These are phyloP conservation scores for Lipomyces lipofer DNA, from an alignment of 805 yeast genomes.

Conservation along the genomic window DNA sequence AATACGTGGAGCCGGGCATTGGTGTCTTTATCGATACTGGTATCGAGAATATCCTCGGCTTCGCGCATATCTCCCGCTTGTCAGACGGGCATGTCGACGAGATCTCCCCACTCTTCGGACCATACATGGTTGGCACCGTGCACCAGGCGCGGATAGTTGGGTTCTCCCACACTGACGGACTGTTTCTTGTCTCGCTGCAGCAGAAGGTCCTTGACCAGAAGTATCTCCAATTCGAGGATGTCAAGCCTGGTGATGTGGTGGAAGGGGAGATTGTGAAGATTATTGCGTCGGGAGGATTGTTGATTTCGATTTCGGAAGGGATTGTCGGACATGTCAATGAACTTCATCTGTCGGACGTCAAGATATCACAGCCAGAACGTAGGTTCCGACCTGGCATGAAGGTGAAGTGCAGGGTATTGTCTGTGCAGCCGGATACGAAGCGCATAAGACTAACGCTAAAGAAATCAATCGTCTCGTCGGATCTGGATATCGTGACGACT, in stretches of 20 bases:
- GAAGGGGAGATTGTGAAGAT: constrained; percentile 55
- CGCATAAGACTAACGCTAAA: constrained; percentile 70
- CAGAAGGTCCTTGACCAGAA: constrained; percentile 61
- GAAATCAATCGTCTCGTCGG: constrained; percentile 70
- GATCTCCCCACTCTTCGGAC: constrained; percentile 34
- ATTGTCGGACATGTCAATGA: constrained; percentile 75
- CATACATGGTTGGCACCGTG: constrained; percentile 59
- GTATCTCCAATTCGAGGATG: constrained; percentile 67
- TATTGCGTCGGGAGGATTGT: constrained; percentile 64
- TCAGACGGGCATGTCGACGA: constrained; percentile 43
- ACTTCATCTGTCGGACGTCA: constrained; percentile 78
- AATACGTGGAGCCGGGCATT: constrained; percentile 47
- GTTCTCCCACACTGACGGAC: constrained; percentile 63
- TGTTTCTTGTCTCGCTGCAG: constrained; percentile 68
- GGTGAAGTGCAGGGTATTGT: constrained; percentile 72
- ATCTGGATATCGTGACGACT: constrained; percentile 38
- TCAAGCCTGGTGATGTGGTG: constrained; percentile 71
- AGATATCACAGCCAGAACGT: constrained; percentile 85
- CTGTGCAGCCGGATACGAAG: constrained; percentile 47
- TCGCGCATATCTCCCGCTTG: constrained; percentile 74
- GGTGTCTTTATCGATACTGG: constrained; percentile 51
- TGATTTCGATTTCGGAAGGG: constrained; percentile 60
- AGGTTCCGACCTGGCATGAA: constrained; percentile 83
- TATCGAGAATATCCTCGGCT: constrained; percentile 57
- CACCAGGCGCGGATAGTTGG: constrained; percentile 80